A percentile compares a stretch with the other conserved stretches of the same genome.
These are phyloP conservation scores for Colletotrichum truncatum DNA, from an alignment of 2,329 filamentous ascomycete species.

Conservation along the genomic window DNA sequence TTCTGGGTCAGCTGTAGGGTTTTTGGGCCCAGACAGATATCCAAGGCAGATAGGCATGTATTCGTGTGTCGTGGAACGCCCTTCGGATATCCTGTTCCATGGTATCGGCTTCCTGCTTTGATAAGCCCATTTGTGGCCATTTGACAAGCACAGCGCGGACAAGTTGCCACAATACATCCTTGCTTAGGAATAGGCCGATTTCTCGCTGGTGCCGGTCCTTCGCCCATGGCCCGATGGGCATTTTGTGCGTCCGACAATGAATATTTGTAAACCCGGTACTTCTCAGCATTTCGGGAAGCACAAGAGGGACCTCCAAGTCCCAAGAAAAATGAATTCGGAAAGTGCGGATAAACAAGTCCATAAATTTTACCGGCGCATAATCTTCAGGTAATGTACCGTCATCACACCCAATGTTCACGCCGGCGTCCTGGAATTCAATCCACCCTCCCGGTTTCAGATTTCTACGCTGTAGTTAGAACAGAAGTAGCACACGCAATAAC, in stretches of 20 bases:
- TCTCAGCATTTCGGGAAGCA: slow-evolving; percentile 40
- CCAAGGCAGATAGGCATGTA: slow-evolving; percentile 46
- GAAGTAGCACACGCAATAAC: background rate
- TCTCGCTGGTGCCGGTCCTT: slow-evolving; percentile 44
- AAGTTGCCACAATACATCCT: slow-evolving; percentile 45
- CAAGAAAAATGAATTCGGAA: slow-evolving; percentile 45
- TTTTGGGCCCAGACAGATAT: slow-evolving; percentile 50
- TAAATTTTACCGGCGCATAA: slow-evolving; percentile 35
- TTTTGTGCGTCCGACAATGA: slow-evolving; percentile 37
- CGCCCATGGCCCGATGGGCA: slow-evolving; percentile 50
- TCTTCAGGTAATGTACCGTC: slow-evolving; percentile 37
- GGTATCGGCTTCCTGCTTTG: slow-evolving; percentile 42
- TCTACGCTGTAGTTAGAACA: slow-evolving; percentile 34
- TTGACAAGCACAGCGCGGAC: slow-evolving; percentile 43
- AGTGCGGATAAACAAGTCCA: slow-evolving; percentile 41
- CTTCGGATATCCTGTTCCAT: slow-evolving; percentile 42
- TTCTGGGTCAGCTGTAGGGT: slow-evolving; percentile 31
- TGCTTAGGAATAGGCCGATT: slow-evolving; percentile 45
- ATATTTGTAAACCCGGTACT: slow-evolving; percentile 46
- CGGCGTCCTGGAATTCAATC: slow-evolving; percentile 49
- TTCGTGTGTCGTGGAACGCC: slow-evolving; percentile 41
- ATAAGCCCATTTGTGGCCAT: slow-evolving; percentile 40
- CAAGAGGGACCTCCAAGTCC: slow-evolving; percentile 40
- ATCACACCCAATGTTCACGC: slow-evolving; percentile 41
- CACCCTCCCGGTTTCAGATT: slow-evolving; percentile 48